Conservation (phyloP, 1,284 basidiomycete genomes). For the Pascua sp. region DNA sequence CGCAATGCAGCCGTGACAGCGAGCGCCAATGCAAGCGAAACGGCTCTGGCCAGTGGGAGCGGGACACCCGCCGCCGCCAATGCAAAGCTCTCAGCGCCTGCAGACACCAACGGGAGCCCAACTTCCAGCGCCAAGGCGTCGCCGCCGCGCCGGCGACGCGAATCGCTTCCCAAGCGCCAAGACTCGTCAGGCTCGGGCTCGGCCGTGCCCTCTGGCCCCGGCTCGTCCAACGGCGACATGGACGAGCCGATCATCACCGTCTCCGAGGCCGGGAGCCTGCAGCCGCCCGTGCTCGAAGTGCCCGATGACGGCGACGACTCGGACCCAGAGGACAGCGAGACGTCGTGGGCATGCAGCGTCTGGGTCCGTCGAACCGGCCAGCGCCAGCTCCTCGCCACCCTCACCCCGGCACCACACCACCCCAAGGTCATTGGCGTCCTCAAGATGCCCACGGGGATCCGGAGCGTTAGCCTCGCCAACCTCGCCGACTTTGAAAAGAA, state of each 20-base stretch:
- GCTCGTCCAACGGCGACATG: too few species aligned
- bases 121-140: too few species aligned
- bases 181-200: too few species aligned
- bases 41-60: too few species aligned
- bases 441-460: constrained; percentile 80
- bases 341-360: constrained; percentile 78
- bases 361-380: constrained; percentile 43
- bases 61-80: too few species aligned
- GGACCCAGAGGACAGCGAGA: constrained; percentile 93
- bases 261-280: background rate
- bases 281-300: constrained; percentile 1
- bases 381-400: constrained; percentile 57
- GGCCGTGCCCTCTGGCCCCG: too few species aligned
- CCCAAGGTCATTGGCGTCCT: constrained; percentile 90
- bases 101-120: too few species aligned
- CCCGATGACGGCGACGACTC: constrained; percentile 54
- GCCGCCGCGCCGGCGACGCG: too few species aligned
- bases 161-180: too few species aligned
- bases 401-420: constrained; percentile 91
- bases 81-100: too few species aligned
- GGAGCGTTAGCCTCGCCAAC: constrained; percentile 57
- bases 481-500: background rate
- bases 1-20: too few species aligned
- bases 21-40: too few species aligned
- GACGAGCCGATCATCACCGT: background rate